These are phyloP conservation scores for Starmera stellimalicola DNA, from an alignment of 1,139 yeast species.

Conservation along the genomic window DNA sequence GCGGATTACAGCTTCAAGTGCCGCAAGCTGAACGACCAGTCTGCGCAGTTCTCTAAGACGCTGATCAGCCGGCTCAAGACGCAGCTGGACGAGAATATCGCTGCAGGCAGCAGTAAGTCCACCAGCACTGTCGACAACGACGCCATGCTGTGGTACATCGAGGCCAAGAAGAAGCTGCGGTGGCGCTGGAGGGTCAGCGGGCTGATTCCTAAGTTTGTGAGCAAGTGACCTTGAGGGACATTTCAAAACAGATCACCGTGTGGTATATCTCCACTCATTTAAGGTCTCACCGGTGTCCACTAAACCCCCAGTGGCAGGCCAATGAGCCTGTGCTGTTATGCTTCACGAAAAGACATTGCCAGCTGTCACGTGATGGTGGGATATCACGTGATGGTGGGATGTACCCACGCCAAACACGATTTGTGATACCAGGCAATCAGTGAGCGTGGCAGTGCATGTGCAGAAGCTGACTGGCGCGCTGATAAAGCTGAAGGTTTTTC, in stretches of 20 bases:
- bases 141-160: constrained; percentile 24
- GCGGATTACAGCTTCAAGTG: constrained; percentile 9
- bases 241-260: not conserved
- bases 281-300: not conserved
- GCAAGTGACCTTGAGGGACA: not conserved
- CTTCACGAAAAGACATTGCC: no score
- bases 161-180: constrained; percentile 28
- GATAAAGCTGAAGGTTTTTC: no score
- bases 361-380: no score
- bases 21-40: constrained; percentile 10
- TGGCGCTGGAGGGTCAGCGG: constrained; percentile 41
- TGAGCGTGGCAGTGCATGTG: no score
- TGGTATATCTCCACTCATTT: not conserved
- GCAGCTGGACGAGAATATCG: constrained; percentile 13
- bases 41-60: constrained; percentile 20
- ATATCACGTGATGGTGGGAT: no score
- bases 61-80: constrained; percentile 21
- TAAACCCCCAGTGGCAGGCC: not conserved
- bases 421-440: no score
- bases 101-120: no score
- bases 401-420: no score
- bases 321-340: no score
- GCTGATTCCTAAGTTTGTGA: constrained; percentile 19
- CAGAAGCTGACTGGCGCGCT: no score
- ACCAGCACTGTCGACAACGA: constrained; percentile 9